A percentile compares a stretch with the other conserved stretches of the same genome.
Conservation (phyloP, 345 rosid species). For the Nasturtium officinale region DNA sequence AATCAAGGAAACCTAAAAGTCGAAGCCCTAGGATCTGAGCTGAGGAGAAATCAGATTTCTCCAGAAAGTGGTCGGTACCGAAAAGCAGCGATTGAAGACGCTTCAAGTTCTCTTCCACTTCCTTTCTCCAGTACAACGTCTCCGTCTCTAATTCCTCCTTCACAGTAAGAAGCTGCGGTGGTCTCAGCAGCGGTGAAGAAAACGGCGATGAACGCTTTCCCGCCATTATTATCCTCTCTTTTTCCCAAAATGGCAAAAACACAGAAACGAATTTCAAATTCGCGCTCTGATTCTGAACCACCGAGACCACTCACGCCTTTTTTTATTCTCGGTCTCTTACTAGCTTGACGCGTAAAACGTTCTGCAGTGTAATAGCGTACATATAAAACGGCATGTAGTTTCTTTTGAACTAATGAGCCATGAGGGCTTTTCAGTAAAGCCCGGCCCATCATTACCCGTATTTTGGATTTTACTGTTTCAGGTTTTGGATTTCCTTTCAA, state of each 20-base stretch:
- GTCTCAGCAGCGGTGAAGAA: slow-evolving; percentile 42
- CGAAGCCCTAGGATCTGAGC: slow-evolving; percentile 77
- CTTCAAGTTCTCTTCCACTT: slow-evolving; percentile 73
- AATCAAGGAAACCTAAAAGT: slow-evolving; percentile 90
- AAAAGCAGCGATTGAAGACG: slow-evolving; percentile 84
- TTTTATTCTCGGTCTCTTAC: slow-evolving; percentile 1
- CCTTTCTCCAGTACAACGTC: slow-evolving; percentile 62
- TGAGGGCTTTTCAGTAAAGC: background rate
- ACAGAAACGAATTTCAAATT: slow-evolving; percentile 22
- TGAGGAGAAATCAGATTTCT: slow-evolving; percentile 67
- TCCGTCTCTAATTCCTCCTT: slow-evolving; percentile 46
- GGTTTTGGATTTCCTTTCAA: background rate
- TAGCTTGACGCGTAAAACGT: background rate
- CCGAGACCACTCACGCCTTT: background rate
- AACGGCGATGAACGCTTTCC: slow-evolving; percentile 51
- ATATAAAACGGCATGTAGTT: slow-evolving; percentile 15
- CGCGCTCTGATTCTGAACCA: background rate
- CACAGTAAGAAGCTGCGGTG: slow-evolving; percentile 24
- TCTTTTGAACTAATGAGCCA: background rate
- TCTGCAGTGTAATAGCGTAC: background rate
- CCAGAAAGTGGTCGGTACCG: slow-evolving; percentile 74
- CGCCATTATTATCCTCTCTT: slow-evolving; percentile 47
- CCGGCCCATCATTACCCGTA: background rate
- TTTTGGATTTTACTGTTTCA: background rate
- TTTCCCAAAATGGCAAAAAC: slow-evolving; percentile 19